Base-by-base conservation (phyloP, 306 rosid genomes). In the Abrus precatorius region DNA sequence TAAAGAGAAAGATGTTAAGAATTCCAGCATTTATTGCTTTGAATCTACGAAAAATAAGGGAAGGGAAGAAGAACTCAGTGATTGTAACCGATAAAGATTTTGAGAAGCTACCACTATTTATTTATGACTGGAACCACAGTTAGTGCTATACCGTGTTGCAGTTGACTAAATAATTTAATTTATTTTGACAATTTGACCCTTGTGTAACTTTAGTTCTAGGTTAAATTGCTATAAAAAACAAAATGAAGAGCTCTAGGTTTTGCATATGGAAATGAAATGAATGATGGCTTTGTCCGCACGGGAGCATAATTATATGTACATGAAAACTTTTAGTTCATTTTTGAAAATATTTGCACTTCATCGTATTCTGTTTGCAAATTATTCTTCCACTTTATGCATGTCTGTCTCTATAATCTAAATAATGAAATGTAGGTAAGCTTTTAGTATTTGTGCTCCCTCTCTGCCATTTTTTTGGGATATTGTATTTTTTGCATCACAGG, bases 351-450 rank as follows among this genome's bases (percentile, higher is more conserved):
- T 5, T 28, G 10, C 11, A 20, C 67, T 67, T 66, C 12, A 9
- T 40, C 6, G 3, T 30, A 68, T 65, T 66, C 12, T 52, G 20
- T 54, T 65, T 13, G 55, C 54, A 11, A 41, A 53, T 44, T 50
- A 27, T 38, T 76, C 41, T 32, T 32, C 40, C 47, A 8, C 14
- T 69, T 12, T 20, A 33, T 77, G 40, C 52, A 44, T 34, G 44
- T 44, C 14, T 55, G 57, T 55, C 12, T 72, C 77, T 78, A 20
- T 50, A 38, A 11, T 65, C 32, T 10, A 76, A 36, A 36, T 52
- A 29, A 27, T 77, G n/a, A 9, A n/a, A 43, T 20, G 54, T 27
- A 9, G 54, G 53, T 1, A 5, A 43, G 34, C 36, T 67, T 13
- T 65, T 38, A 43, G 54, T 44, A 27, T 63, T 11, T 32, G 59